Evolutionary conservation across 495 filamentous ascomycete genomes (phyloP), one percentile per base, ranked within the genome.

Genomic region (Coniosporium apollinis): DNA sequence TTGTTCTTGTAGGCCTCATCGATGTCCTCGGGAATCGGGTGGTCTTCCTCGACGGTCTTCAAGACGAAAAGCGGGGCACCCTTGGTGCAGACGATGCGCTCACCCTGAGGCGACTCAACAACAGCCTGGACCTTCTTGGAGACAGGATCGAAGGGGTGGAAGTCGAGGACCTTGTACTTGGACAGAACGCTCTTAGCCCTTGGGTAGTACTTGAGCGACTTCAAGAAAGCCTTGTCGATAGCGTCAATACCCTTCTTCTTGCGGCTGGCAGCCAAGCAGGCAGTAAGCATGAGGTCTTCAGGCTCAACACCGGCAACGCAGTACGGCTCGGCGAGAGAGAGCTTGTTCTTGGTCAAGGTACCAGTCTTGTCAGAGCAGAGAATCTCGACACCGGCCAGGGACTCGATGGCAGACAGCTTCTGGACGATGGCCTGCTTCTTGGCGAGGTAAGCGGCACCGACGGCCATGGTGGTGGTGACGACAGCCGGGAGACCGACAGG

Each of bases 351-450:
- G 49, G 84, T 93, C 42, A 93, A 59, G 38, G 76, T 91, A 76
- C 83, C 82, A 1, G 83, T 92, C 69, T 94, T 94, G 64, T 94
- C 86, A 28, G 86, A 94, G 69, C 86, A 94, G 43, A 94, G 74
- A 56, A 94, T 91, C 63, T 94, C 83, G 38, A 92, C 85, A 66
- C 85, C 70, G 49, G 85, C 85, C 37, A 94, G 64, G 16, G 85
- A 94, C 62, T 94, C 85, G 42, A 94, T 94, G 35, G 85, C 85
- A 29, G 81, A 85, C 34, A 94, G 72, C 65, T 92, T 94, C 65
- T 94, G 85, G 49, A 94, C 85, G 50, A 94, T 94, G 19, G 85
- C 85, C 62, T 91, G 83, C 66, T 91, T 89, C 62, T 82, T 85
- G 38, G 85, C 85, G 41, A 94, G 69, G 57, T 92, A 92, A 31